A percentile compares a stretch with the other conserved stretches of the same genome.
phyloP scores from a whole-genome alignment of 441 rosid species.

The Omphalea diandra region DNA sequence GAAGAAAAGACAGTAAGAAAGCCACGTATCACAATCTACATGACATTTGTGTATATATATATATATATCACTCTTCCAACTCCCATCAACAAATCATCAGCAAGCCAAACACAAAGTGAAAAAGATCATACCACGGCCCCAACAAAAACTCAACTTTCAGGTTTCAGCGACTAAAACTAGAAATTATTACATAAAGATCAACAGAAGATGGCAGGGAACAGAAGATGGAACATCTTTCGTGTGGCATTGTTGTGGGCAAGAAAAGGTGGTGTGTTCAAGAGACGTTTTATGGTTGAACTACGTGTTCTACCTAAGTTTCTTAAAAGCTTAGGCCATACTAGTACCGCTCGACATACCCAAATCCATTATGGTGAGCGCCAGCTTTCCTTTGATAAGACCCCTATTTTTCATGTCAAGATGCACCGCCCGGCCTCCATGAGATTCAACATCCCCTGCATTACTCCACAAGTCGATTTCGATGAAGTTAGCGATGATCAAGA shows the following conservation, averaged over 20 bases:
- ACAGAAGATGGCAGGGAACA: slow-evolving; percentile 41
- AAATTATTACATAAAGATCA: too few relatives aligned
- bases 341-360: slow-evolving; percentile 25
- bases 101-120: not conserved
- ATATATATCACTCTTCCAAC: too few relatives aligned
- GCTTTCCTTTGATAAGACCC: slow-evolving; percentile 85
- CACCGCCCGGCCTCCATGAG: slow-evolving; percentile 74
- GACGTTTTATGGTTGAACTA: slow-evolving; percentile 51
- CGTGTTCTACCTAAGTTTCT: slow-evolving; percentile 55
- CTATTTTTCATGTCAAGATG: slow-evolving; percentile 64
- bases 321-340: slow-evolving; percentile 37
- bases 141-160: too few relatives aligned
- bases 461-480: slow-evolving; percentile 45
- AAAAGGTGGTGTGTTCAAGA: slow-evolving; percentile 66
- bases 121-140: too few relatives aligned
- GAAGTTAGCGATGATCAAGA: slow-evolving; percentile 19
- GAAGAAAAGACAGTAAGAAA: not conserved
- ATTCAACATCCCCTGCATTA: slow-evolving; percentile 72
- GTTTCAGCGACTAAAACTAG: too few relatives aligned
- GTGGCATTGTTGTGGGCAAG: slow-evolving; percentile 66
- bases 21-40: slow-evolving; percentile 31
- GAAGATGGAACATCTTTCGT: slow-evolving; percentile 62
- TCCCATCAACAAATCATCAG: not conserved
- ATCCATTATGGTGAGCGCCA: slow-evolving; percentile 51
- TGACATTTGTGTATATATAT: not conserved